Evolutionary conservation across 2,329 filamentous ascomycete species (phyloP).

Genomic region (Stylonectria norvegica): DNA sequence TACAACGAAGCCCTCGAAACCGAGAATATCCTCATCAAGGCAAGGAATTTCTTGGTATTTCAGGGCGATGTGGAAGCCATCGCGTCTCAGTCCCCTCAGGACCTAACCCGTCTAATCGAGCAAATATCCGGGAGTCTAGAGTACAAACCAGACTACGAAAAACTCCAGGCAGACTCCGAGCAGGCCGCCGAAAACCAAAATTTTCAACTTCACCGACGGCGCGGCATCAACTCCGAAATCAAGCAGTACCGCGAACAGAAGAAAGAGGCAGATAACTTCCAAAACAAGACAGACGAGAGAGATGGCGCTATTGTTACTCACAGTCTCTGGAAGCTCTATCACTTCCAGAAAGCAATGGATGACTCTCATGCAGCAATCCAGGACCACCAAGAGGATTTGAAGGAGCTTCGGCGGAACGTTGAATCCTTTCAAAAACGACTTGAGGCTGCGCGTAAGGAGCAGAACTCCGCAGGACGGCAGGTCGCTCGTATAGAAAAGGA

Average conservation of each 20-base stretch:
- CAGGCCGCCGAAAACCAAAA: constrained; percentile 84
- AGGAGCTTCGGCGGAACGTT: constrained; percentile 84
- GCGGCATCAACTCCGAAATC: constrained; percentile 95
- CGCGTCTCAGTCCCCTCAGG: constrained; percentile 89
- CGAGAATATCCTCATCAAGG: constrained; percentile 97
- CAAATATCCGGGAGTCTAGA: constrained; percentile 97
- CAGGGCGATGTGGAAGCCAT: constrained; percentile 98
- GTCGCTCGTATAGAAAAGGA: constrained; percentile 78
- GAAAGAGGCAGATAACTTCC: constrained; percentile 88
- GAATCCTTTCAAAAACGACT: constrained; percentile 78
- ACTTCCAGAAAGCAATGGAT: constrained; percentile 90
- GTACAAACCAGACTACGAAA: constrained; percentile 90
- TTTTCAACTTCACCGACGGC: constrained; percentile 81
- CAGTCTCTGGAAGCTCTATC: constrained; percentile 93
- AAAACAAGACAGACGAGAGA: constrained; percentile 83
- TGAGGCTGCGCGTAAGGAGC: constrained; percentile 79
- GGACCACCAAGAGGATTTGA: constrained; percentile 89
- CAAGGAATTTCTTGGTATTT: constrained; percentile 95
- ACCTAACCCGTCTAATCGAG: constrained; percentile 89
- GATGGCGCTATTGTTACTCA: constrained; percentile 91
- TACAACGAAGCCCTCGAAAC: constrained; percentile 91
- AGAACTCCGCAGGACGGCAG: constrained; percentile 71
- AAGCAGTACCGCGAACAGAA: constrained; percentile 98
- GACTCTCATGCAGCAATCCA: constrained; percentile 87
- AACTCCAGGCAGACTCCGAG: constrained; percentile 80